Percentiles rank a stretch among this genome's conserved stretches.
Evolutionary conservation across 140 eudicot species (phyloP).

Genomic region (Ambrosia hybrid): DNA sequence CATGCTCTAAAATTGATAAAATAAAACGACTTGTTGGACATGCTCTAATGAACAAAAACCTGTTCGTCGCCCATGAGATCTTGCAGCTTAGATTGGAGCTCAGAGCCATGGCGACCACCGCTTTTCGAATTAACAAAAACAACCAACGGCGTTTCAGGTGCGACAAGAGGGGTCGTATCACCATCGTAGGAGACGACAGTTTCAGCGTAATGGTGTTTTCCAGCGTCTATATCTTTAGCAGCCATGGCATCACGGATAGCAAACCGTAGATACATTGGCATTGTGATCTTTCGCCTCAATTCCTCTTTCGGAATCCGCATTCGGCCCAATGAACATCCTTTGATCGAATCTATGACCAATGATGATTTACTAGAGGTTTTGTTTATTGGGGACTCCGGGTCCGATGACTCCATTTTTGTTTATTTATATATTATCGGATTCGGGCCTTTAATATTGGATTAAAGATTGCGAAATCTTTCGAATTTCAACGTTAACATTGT

Average conservation of each 20-base stretch:
- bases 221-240: slow-evolving; percentile 40
- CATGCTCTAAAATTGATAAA: too few relatives aligned
- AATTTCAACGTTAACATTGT: not conserved
- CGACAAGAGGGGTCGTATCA: slow-evolving; percentile 18
- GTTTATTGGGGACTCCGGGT: slow-evolving; percentile 22
- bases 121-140: slow-evolving; percentile 77
- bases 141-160: slow-evolving; percentile 58
- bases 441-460: not conserved
- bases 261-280: slow-evolving; percentile 63
- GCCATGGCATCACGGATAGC: slow-evolving; percentile 60
- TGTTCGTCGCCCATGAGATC: slow-evolving; percentile 76
- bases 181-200: not conserved
- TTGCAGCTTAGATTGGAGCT: slow-evolving; percentile 52
- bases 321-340: slow-evolving; percentile 44
- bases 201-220: slow-evolving; percentile 16
- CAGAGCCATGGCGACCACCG: slow-evolving; percentile 74
- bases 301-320: slow-evolving; percentile 46
- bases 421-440: not conserved
- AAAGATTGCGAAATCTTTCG: not conserved
- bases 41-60: slow-evolving; percentile 45
- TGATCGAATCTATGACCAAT: slow-evolving; percentile 60
- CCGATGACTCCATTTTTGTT: slow-evolving; percentile 36
- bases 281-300: slow-evolving; percentile 44
- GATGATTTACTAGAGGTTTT: slow-evolving; percentile 37
- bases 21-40: too few relatives aligned